These are phyloP conservation scores for Hypoxylon trugodes DNA, from an alignment of 495 filamentous ascomycete genomes.

Conservation along the genomic window DNA sequence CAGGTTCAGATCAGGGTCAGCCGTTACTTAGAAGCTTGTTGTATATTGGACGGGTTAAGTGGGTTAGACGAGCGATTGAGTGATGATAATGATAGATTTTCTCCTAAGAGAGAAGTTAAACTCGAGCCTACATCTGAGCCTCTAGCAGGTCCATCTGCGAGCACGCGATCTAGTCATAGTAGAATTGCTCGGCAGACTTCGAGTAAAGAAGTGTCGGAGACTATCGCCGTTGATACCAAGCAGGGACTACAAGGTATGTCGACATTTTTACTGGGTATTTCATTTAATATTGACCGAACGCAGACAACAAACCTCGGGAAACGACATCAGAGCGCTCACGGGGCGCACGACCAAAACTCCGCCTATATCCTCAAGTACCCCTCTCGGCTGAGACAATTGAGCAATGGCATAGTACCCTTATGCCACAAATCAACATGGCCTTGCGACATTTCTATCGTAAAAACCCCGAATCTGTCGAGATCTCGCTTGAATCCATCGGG, in stretches of 20 bases:
- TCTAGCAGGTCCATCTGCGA: slow-evolving; percentile 27
- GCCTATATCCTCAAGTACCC: slow-evolving; percentile 59
- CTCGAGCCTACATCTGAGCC: neutral
- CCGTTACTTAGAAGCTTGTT: slow-evolving; percentile 60
- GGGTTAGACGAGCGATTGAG: slow-evolving; percentile 56
- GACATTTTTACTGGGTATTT: slow-evolving; percentile 2
- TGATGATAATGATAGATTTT: slow-evolving; percentile 44
- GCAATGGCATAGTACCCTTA: slow-evolving; percentile 74
- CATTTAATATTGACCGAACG: slow-evolving; percentile 27
- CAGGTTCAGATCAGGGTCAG: slow-evolving; percentile 52
- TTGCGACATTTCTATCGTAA: slow-evolving; percentile 69
- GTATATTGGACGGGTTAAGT: slow-evolving; percentile 59
- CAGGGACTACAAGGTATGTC: slow-evolving; percentile 30
- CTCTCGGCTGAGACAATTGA: slow-evolving; percentile 69
- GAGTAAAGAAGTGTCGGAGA: neutral
- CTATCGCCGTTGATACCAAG: slow-evolving; percentile 6
- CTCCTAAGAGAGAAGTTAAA: slow-evolving; percentile 13
- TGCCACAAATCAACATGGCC: slow-evolving; percentile 72
- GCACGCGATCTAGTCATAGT: neutral
- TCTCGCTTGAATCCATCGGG: slow-evolving; percentile 77
- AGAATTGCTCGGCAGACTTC: neutral
- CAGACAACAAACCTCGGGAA: slow-evolving; percentile 3
- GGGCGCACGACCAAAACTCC: slow-evolving; percentile 49
- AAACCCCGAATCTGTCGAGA: slow-evolving; percentile 75
- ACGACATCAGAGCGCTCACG: slow-evolving; percentile 11